Percentiles rank a stretch among this genome's conserved stretches.
Conservation (phyloP, 192 early-diverging fungal genomes). For the Entomortierella beljakovae region DNA sequence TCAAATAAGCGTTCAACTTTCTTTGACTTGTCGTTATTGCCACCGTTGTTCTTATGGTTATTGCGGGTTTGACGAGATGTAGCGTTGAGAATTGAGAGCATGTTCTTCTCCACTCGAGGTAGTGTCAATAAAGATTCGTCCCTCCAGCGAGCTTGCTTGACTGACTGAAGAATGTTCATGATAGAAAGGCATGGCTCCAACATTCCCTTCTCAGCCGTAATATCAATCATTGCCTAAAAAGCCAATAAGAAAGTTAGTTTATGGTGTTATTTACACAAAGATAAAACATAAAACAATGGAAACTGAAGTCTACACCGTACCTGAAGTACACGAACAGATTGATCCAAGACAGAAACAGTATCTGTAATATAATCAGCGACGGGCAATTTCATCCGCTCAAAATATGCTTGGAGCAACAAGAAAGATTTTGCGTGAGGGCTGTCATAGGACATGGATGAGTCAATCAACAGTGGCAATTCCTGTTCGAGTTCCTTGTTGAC, state of each 20-base stretch:
- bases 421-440: constrained; percentile 93
- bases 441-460: constrained; percentile 71
- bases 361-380: constrained; percentile 94
- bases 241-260: not conserved
- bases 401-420: constrained; percentile 89
- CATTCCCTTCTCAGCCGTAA: constrained; percentile 78
- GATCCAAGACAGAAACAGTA: constrained; percentile 90
- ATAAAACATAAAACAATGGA: not conserved
- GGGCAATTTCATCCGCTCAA: constrained; percentile 83
- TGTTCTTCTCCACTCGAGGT: constrained; percentile 63
- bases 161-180: constrained; percentile 89
- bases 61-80: constrained; percentile 33
- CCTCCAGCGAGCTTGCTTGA: constrained; percentile 93
- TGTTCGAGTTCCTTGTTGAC: constrained; percentile 87
- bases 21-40: not conserved
- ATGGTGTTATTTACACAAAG: not conserved
- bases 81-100: constrained; percentile 34
- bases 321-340: constrained; percentile 89
- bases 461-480: constrained; percentile 74
- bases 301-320: no score
- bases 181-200: constrained; percentile 72
- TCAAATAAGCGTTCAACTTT: constrained; percentile 50
- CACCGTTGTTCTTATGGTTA: not conserved
- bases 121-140: constrained; percentile 82
- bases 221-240: constrained; percentile 91